Evolutionary conservation across 805 yeast genomes (phyloP).

Genomic region (Myxozyma kluyveri): DNA sequence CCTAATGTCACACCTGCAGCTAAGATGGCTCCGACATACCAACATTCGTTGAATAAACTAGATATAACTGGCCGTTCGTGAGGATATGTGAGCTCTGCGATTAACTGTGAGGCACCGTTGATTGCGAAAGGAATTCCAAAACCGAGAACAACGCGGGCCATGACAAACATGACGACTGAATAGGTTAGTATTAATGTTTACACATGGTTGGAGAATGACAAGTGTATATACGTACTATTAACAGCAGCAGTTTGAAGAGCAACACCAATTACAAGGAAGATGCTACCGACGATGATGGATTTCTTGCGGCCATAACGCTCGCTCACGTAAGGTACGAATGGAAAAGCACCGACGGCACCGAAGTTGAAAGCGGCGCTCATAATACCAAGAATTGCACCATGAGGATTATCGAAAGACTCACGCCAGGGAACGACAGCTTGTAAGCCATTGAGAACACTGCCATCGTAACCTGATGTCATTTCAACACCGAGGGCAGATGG

Average conservation of each 20-base stretch:
- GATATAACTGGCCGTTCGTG: constrained; percentile 36
- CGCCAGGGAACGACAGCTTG: constrained; percentile 48
- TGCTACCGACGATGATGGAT: constrained; percentile 19
- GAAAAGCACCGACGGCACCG: constrained; percentile 3
- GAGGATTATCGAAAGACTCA: constrained; percentile 42
- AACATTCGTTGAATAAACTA: constrained; percentile 48
- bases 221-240: constrained; percentile 34
- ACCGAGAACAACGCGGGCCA: constrained; percentile 19
- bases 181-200: no score
- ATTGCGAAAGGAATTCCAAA: constrained; percentile 12
- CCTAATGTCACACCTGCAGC: constrained; percentile 22
- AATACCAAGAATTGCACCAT: constrained; percentile 42
- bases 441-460: constrained; percentile 52
- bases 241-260: constrained; percentile 26
- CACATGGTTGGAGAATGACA: not conserved
- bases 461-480: constrained; percentile 48
- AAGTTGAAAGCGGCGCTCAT: constrained; percentile 30
- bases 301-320: constrained; percentile 49
- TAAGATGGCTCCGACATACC: constrained; percentile 53
- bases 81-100: constrained; percentile 20
- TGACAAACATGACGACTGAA: constrained; percentile 29
- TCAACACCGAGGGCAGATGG: constrained; percentile 10
- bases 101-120: constrained; percentile 6
- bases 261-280: constrained; percentile 12
- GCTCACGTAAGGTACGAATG: not conserved